Percentiles rank a stretch among this genome's conserved stretches.
phyloP scores from a whole-genome alignment of 768 basidiomycete species.

The Boletus subcaerulescens region DNA sequence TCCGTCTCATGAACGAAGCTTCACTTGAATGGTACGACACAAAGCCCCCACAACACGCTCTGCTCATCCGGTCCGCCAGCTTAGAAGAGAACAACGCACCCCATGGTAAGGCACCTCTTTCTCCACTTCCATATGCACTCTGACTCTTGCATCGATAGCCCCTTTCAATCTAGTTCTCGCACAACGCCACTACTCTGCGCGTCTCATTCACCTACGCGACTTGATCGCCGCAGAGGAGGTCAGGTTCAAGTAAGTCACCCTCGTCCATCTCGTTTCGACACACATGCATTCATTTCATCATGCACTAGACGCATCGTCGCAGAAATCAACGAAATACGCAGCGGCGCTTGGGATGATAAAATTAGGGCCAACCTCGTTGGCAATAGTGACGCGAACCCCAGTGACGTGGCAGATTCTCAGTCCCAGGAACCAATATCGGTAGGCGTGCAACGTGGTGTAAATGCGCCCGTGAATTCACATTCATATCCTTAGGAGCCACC shows the following conservation, averaged over 20 bases:
- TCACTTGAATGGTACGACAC: conserved; percentile 53
- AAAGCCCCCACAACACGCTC: background rate
- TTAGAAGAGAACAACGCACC: conserved; percentile 50
- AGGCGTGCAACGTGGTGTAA: background rate
- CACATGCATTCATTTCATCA: background rate
- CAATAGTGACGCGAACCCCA: conserved; percentile 4
- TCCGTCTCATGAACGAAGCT: conserved; percentile 65
- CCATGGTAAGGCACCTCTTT: conserved; percentile 43
- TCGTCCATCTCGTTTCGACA: background rate
- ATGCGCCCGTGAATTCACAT: background rate
- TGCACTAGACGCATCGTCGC: conserved; percentile 52
- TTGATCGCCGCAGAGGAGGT: conserved; percentile 71
- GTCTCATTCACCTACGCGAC: conserved; percentile 68
- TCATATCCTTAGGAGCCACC: conserved; percentile 11
- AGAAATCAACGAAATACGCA: conserved; percentile 76
- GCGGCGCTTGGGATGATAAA: conserved; percentile 59
- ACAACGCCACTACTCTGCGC: conserved; percentile 65
- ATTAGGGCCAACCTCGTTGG: conserved; percentile 37
- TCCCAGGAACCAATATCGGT: conserved; percentile 5
- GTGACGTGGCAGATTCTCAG: conserved; percentile 1
- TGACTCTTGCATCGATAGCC: conserved; percentile 41
- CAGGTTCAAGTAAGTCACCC: conserved; percentile 63
- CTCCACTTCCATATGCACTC: background rate
- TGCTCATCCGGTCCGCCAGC: conserved; percentile 22
- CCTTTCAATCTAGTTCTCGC: conserved; percentile 66